phyloP scores from a whole-genome alignment of 192 early-diverging fungal genomes.

The Backusella circina region DNA sequence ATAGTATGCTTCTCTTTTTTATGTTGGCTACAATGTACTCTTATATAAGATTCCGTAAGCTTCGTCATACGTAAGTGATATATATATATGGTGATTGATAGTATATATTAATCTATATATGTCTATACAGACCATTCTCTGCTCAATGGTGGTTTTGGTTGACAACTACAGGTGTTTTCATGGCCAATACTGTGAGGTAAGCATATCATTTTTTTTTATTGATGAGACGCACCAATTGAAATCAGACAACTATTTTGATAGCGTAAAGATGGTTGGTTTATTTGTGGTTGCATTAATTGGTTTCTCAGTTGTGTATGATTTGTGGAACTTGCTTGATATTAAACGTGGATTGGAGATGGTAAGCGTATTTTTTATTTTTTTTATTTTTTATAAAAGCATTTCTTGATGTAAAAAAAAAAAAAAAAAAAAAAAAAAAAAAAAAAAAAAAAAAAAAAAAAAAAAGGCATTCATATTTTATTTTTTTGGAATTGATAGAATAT shows the following conservation, averaged over 20 bases:
- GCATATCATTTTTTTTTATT: constrained; percentile 58
- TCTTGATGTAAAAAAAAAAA: too few relatives aligned
- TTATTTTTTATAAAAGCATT: too few relatives aligned
- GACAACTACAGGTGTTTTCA: constrained; percentile 69
- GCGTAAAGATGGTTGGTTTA: constrained; percentile 95
- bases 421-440: too few relatives aligned
- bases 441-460: not conserved
- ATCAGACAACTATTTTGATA: too few relatives aligned
- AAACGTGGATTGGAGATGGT: constrained; percentile 70
- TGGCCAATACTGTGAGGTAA: constrained; percentile 61
- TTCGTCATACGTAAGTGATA: constrained; percentile 14
- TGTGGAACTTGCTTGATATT: constrained; percentile 89
- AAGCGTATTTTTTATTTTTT: too few relatives aligned
- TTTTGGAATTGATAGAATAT: constrained; percentile 38
- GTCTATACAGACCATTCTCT: constrained; percentile 68
- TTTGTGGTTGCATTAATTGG: constrained; percentile 85
- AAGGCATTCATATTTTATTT: not conserved
- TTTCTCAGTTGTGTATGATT: constrained; percentile 75
- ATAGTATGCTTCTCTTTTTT: constrained; percentile 85
- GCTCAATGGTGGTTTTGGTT: constrained; percentile 87
- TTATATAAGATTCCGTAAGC: constrained; percentile 83
- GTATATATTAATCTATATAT: not conserved
- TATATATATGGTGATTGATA: not conserved
- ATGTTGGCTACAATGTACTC: constrained; percentile 76
- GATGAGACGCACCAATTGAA: not conserved